Conservation (phyloP, 1,284 basidiomycete species). For the Athelia sp. region DNA sequence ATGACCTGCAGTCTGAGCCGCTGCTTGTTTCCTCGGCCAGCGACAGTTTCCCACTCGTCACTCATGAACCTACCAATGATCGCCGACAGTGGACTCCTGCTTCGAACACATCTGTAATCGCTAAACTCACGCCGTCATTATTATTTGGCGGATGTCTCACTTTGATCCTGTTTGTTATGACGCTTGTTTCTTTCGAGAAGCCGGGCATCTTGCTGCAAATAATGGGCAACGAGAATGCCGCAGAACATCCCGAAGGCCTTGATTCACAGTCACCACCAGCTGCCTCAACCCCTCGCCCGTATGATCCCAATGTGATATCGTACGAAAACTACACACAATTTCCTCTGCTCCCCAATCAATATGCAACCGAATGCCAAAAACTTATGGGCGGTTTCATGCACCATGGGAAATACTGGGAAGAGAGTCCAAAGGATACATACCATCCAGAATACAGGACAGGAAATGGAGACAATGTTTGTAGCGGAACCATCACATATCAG, state of each 20-base stretch:
- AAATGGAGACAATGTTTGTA: slow-evolving; percentile 36
- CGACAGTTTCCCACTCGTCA: slow-evolving; percentile 27
- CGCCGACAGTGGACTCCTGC: neutral
- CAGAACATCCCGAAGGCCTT: slow-evolving; percentile 3
- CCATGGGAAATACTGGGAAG: slow-evolving; percentile 53
- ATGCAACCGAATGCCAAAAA: slow-evolving; percentile 50
- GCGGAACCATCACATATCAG: slow-evolving; percentile 64
- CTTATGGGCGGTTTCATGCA: slow-evolving; percentile 41
- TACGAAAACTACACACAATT: slow-evolving; percentile 59
- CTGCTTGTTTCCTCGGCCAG: slow-evolving; percentile 43
- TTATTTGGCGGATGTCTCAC: slow-evolving; percentile 42
- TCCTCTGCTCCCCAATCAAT: slow-evolving; percentile 51
- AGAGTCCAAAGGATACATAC: slow-evolving; percentile 39
- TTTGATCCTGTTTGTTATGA: slow-evolving; percentile 43
- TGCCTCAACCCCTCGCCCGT: slow-evolving; percentile 7
- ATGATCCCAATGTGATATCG: slow-evolving; percentile 36
- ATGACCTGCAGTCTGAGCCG: slow-evolving; percentile 42
- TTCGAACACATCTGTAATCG: slow-evolving; percentile 14
- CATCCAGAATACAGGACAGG: slow-evolving; percentile 39
- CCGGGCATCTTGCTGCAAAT: slow-evolving; percentile 44
- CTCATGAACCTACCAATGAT: neutral
- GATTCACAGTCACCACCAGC: no score
- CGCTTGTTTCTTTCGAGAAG: slow-evolving; percentile 43
- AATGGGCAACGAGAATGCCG: slow-evolving; percentile 24
- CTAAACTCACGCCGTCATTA: slow-evolving; percentile 32